A percentile compares a stretch with the other conserved stretches of the same genome.
Conservation (phyloP, 129 eudicot genomes). For the Flaveria bidentis region DNA sequence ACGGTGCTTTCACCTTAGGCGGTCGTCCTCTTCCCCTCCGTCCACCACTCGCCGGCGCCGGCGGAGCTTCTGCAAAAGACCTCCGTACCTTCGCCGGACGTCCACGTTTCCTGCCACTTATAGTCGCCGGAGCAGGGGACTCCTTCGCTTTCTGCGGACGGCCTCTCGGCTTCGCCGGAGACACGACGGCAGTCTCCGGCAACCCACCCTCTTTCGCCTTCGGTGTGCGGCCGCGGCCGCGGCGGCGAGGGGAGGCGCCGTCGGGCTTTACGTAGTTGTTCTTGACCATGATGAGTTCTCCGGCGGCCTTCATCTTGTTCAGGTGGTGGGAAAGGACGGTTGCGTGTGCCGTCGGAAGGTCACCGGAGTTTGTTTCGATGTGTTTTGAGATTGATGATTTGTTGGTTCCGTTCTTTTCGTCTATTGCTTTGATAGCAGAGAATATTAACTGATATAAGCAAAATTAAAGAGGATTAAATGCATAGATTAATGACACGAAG, state of each 20-base stretch:
- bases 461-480: no score
- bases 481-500: no score
- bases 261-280: slow-evolving; percentile 61
- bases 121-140: slow-evolving; percentile 28
- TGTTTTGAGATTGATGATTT: slow-evolving; percentile 57
- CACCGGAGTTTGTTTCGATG: slow-evolving; percentile 51
- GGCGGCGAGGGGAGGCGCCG: slow-evolving; percentile 52
- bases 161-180: slow-evolving; percentile 61
- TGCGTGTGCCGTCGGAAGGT: slow-evolving; percentile 58
- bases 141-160: slow-evolving; percentile 61
- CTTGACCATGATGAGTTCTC: slow-evolving; percentile 55
- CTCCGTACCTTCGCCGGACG: slow-evolving; percentile 57
- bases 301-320: slow-evolving; percentile 55
- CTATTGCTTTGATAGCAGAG: slow-evolving; percentile 51
- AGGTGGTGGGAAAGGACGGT: slow-evolving; percentile 66
- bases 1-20: slow-evolving; percentile 51
- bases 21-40: slow-evolving; percentile 78
- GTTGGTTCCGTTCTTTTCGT: slow-evolving; percentile 50
- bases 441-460: slow-evolving; percentile 48
- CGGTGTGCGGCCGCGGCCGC: slow-evolving; percentile 82
- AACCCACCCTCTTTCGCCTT: slow-evolving; percentile 46
- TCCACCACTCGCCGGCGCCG: slow-evolving; percentile 25
- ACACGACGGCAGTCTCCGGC: slow-evolving; percentile 12
- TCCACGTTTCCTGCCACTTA: slow-evolving; percentile 65
- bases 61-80: not conserved